Conservation (phyloP, 768 basidiomycete species). For the Calvatia gigantea region DNA sequence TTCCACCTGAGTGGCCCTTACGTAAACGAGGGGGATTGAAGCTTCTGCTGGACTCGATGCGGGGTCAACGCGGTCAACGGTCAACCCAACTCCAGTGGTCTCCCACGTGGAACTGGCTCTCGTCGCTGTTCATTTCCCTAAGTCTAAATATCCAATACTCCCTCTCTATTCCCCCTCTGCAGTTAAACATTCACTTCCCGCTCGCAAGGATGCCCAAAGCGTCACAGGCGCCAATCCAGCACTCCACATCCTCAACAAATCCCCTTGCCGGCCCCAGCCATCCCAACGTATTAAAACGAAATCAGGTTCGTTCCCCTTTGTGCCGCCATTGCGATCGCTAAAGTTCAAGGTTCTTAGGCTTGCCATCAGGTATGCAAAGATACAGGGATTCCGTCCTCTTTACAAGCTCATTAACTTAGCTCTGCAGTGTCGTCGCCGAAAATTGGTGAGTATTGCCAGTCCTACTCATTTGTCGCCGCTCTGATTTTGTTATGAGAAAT, state of each 20-base stretch:
- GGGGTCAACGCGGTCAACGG: background rate
- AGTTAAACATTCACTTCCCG: background rate
- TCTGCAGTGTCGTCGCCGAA: constrained; percentile 67
- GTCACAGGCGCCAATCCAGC: constrained; percentile 17
- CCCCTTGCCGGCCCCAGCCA: constrained; percentile 26
- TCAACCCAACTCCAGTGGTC: background rate
- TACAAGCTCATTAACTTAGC: constrained; percentile 17
- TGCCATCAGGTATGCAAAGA: constrained; percentile 46
- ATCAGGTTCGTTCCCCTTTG: constrained; percentile 36
- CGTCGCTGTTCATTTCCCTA: background rate
- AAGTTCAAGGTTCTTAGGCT: constrained; percentile 30
- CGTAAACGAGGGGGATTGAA: background rate
- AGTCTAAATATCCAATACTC: background rate
- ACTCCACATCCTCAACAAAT: constrained; percentile 22
- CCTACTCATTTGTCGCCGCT: constrained; percentile 1
- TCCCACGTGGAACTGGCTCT: constrained; percentile 8
- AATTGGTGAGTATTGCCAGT: constrained; percentile 49
- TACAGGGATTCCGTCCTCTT: background rate
- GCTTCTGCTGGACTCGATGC: background rate
- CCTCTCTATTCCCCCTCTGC: background rate
- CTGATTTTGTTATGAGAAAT: constrained; percentile 45
- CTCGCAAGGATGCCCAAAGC: constrained; percentile 10
- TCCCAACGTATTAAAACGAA: constrained; percentile 49
- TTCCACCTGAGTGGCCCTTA: background rate
- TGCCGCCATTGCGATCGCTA: background rate